Evolutionary conservation across 106 monocot genomes (phyloP).

Genomic region (Acorus gramineus): DNA sequence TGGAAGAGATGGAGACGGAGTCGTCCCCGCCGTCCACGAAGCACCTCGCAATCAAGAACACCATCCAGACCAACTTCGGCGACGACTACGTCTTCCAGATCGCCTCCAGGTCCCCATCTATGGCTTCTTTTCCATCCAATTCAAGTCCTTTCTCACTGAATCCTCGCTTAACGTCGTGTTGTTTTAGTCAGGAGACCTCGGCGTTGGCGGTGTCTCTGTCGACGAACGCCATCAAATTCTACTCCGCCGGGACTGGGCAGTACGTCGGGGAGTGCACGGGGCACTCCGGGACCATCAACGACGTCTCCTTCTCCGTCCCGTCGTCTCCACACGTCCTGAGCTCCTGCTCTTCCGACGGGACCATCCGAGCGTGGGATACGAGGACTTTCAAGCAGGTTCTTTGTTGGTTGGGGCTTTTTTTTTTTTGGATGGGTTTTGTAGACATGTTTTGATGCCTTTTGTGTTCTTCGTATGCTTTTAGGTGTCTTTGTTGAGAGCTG

Average conservation of each 20-base stretch:
- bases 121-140: not conserved
- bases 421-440: not conserved
- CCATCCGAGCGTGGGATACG: conserved; percentile 83
- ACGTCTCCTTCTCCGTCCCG: conserved; percentile 59
- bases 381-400: conserved; percentile 83
- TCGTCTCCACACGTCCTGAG: conserved; percentile 42
- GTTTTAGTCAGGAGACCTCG: conserved; percentile 53
- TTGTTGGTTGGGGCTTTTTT: not conserved
- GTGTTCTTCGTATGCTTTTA: conserved; percentile 12
- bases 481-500: conserved; percentile 62
- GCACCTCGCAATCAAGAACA: conserved; percentile 63
- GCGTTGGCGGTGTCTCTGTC: conserved; percentile 81
- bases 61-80: conserved; percentile 81
- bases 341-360: conserved; percentile 89
- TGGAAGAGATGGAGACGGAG: conserved; percentile 15
- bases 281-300: conserved; percentile 61
- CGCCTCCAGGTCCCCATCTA: conserved; percentile 49
- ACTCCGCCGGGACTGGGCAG: conserved; percentile 72
- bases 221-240: conserved; percentile 70
- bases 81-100: conserved; percentile 95
- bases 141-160: too few species aligned
- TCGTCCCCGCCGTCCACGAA: conserved; percentile 22
- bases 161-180: not conserved
- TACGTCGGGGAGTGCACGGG: conserved; percentile 85
- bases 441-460: not conserved